These are phyloP conservation scores for Starmerella bacillaris DNA, from an alignment of 805 yeast genomes.

Conservation along the genomic window DNA sequence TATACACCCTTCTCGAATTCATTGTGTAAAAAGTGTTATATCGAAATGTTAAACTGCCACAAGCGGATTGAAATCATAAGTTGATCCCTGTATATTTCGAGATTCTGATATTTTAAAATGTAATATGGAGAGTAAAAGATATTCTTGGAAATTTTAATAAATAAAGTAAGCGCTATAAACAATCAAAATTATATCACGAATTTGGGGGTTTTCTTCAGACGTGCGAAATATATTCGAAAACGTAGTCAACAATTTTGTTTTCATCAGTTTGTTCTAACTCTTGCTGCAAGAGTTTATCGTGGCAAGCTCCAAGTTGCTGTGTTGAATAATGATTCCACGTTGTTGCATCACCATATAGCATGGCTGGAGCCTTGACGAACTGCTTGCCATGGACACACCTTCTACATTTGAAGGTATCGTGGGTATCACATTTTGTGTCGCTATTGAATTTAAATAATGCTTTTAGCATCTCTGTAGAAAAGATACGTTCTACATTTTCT, in stretches of 20 bases:
- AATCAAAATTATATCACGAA: constrained; percentile 8
- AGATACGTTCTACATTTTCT: constrained; percentile 83
- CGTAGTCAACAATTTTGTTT: constrained; percentile 57
- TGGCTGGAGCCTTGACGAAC: constrained; percentile 48
- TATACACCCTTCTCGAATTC: too few relatives aligned
- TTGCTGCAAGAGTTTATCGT: constrained; percentile 60
- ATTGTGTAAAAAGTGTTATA: too few relatives aligned
- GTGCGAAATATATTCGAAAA: constrained; percentile 87
- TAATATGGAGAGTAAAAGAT: too few relatives aligned
- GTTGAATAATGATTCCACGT: constrained; percentile 87
- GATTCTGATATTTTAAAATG: too few relatives aligned
- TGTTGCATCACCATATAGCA: constrained; percentile 94
- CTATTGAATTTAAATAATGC: constrained; percentile 56
- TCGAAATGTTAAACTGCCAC: too few relatives aligned
- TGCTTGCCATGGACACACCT: constrained; percentile 56
- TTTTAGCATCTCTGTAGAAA: constrained; percentile 62
- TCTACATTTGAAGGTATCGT: constrained; percentile 75
- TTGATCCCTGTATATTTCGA: too few relatives aligned
- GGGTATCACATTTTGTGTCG: constrained; percentile 65
- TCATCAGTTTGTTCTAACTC: constrained; percentile 31
- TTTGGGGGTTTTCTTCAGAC: too few relatives aligned
- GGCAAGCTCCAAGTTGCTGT: constrained; percentile 36
- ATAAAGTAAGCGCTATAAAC: background rate
- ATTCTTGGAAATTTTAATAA: too few relatives aligned
- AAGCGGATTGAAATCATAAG: too few relatives aligned